A percentile compares a stretch with the other conserved stretches of the same genome.
Conservation (phyloP, 176 grass and related monocot genomes). For the Alopecurus myosuroides region DNA sequence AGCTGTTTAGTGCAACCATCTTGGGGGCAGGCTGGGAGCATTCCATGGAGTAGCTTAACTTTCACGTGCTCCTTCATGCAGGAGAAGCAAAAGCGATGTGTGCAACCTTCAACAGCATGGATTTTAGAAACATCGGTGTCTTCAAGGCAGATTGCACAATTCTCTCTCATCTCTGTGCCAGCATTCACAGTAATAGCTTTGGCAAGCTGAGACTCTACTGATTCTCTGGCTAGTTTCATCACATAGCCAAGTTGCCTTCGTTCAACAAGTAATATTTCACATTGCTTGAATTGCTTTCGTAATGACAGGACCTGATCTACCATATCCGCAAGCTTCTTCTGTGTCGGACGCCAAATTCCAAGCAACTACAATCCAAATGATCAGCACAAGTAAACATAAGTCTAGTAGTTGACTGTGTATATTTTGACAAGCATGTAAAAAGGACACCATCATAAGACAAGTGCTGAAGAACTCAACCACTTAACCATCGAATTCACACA, state of each 20-base stretch:
- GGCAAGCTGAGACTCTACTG: constrained; percentile 45
- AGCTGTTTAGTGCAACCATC: constrained; percentile 67
- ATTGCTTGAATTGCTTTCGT: constrained; percentile 50
- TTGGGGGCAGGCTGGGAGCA: constrained; percentile 62
- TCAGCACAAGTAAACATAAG: background rate
- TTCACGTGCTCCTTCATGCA: constrained; percentile 83
- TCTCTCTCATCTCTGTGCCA: constrained; percentile 47
- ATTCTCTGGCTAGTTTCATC: constrained; percentile 59
- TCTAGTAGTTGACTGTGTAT: background rate
- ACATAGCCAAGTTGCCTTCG: constrained; percentile 38
- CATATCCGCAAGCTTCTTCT: constrained; percentile 37
- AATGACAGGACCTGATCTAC: constrained; percentile 41
- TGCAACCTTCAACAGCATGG: constrained; percentile 46
- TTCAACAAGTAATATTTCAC: constrained; percentile 32
- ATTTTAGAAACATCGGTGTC: constrained; percentile 56
- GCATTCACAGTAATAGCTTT: constrained; percentile 18
- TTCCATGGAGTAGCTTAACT: constrained; percentile 56
- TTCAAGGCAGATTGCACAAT: constrained; percentile 80
- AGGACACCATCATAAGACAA: background rate
- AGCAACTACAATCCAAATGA: constrained; percentile 37
- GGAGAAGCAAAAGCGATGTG: constrained; percentile 72
- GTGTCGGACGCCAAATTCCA: constrained; percentile 41
- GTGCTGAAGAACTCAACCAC: background rate
- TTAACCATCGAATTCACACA: background rate
- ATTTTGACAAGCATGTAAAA: background rate